These are phyloP conservation scores for Paraphaeosphaeria minitans DNA, from an alignment of 2,329 filamentous ascomycete genomes.

Conservation along the genomic window DNA sequence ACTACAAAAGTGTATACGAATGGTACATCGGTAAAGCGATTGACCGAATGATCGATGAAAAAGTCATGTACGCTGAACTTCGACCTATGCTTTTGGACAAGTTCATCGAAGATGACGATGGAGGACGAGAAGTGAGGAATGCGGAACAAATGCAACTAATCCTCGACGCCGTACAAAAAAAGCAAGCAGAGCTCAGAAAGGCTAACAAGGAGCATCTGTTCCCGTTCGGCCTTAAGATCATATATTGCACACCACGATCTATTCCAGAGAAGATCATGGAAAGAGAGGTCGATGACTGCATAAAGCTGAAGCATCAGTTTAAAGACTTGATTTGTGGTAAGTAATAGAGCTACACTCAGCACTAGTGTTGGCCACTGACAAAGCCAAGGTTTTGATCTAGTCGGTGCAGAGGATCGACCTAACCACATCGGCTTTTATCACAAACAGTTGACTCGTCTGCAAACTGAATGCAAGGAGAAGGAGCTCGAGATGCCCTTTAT, in stretches of 20 bases:
- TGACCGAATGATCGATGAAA: slow-evolving; percentile 66
- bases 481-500: slow-evolving; percentile 69
- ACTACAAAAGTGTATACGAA: slow-evolving; percentile 67
- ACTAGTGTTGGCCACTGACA: slow-evolving; percentile 15
- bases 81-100: slow-evolving; percentile 73
- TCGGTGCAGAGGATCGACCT: slow-evolving; percentile 68
- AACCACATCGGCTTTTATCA: slow-evolving; percentile 65
- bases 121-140: slow-evolving; percentile 59
- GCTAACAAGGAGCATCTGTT: slow-evolving; percentile 53
- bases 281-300: slow-evolving; percentile 64
- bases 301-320: slow-evolving; percentile 63
- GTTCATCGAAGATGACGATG: slow-evolving; percentile 64
- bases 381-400: slow-evolving; percentile 67
- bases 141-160: slow-evolving; percentile 60
- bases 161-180: slow-evolving; percentile 56
- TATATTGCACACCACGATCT: slow-evolving; percentile 71
- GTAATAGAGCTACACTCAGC: slow-evolving; percentile 18
- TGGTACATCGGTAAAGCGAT: slow-evolving; percentile 66
- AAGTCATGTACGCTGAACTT: slow-evolving; percentile 74
- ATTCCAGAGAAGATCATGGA: slow-evolving; percentile 58
- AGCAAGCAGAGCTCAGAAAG: slow-evolving; percentile 49
- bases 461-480: slow-evolving; percentile 54
- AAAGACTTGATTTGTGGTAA: slow-evolving; percentile 67
- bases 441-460: slow-evolving; percentile 63
- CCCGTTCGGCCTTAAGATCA: slow-evolving; percentile 68